These are phyloP conservation scores for Rubus parviflorus DNA, from an alignment of 306 rosid genomes.

Conservation along the genomic window DNA sequence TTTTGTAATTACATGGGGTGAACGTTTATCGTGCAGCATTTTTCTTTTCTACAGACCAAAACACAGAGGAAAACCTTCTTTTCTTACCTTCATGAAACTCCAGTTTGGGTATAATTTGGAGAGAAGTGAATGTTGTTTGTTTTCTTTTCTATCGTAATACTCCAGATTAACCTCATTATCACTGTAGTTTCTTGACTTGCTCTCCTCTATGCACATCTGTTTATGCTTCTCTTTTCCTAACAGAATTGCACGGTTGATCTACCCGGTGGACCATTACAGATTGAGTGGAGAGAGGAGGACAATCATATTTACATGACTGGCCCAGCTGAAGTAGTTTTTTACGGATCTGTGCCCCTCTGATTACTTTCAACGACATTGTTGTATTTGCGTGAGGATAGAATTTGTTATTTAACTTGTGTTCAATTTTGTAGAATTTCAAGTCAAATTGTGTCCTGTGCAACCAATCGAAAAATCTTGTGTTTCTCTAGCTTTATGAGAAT, in stretches of 20 bases:
- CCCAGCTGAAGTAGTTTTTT: slow-evolving; percentile 73
- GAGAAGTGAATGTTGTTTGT: not conserved
- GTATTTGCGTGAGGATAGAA: slow-evolving; percentile 9
- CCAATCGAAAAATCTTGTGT: not conserved
- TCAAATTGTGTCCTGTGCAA: not conserved
- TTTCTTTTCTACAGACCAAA: not conserved
- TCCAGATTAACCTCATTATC: not conserved
- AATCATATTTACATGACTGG: slow-evolving; percentile 91
- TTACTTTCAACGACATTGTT: slow-evolving; percentile 4
- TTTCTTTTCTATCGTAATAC: not conserved
- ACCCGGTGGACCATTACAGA: slow-evolving; percentile 94
- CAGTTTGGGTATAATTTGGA: not conserved
- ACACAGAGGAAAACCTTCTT: too few species aligned
- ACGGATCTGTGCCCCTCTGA: slow-evolving; percentile 71
- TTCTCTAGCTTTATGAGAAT: not conserved
- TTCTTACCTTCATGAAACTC: not conserved
- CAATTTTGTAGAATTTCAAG: not conserved
- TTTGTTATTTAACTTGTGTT: not conserved
- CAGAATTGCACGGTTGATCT: slow-evolving; percentile 91
- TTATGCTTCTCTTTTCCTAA: slow-evolving; percentile 3
- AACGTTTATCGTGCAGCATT: too few species aligned
- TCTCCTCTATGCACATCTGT: not conserved
- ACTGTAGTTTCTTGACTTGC: not conserved
- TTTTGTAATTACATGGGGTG: not conserved
- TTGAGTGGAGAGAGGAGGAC: slow-evolving; percentile 87